Evolutionary conservation across 495 filamentous ascomycete genomes (phyloP).

Genomic region (Aspergillus heteromorphus): DNA sequence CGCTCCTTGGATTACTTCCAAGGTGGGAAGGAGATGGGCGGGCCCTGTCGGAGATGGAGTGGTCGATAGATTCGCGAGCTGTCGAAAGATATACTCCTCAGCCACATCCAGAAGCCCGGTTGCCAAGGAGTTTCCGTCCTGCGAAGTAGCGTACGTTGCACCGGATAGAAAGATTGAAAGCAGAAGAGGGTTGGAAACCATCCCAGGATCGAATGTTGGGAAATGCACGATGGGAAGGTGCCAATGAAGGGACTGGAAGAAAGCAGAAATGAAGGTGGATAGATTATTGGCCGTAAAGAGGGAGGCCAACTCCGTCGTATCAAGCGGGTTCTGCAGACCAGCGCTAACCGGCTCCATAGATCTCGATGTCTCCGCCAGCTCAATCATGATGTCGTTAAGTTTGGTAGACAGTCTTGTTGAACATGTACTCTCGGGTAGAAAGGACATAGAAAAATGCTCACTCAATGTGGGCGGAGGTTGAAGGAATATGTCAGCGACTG

Average conservation of each 20-base stretch:
- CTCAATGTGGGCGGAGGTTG: constrained; percentile 10
- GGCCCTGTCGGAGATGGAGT: constrained; percentile 6
- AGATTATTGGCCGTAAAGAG: constrained; percentile 31
- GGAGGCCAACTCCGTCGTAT: constrained; percentile 20
- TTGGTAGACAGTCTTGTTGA: constrained; percentile 27
- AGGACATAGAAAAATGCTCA: constrained; percentile 18
- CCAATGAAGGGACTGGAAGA: constrained; percentile 37
- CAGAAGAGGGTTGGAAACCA: constrained; percentile 28
- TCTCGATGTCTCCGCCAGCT: constrained; percentile 30
- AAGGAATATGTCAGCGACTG: constrained; percentile 13
- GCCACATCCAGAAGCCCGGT: constrained; percentile 31
- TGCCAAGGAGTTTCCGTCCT: constrained; percentile 18
- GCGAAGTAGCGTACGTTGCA: constrained; percentile 25
- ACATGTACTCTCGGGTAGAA: constrained; percentile 16
- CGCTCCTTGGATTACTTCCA: constrained; percentile 32
- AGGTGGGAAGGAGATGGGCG: constrained; percentile 9
- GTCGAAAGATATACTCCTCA: constrained; percentile 35
- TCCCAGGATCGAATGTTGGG: constrained; percentile 33
- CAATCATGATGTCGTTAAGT: constrained; percentile 23
- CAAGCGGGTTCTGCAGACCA: constrained; percentile 6
- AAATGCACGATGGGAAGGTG: constrained; percentile 38
- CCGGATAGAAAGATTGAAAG: constrained; percentile 33
- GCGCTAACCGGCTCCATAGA: constrained; percentile 18
- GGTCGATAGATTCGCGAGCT: constrained; percentile 20
- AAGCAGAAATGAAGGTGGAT: constrained; percentile 30